phyloP scores from a whole-genome alignment of 2,329 filamentous ascomycete genomes.

The Aureobasidium sp. region DNA sequence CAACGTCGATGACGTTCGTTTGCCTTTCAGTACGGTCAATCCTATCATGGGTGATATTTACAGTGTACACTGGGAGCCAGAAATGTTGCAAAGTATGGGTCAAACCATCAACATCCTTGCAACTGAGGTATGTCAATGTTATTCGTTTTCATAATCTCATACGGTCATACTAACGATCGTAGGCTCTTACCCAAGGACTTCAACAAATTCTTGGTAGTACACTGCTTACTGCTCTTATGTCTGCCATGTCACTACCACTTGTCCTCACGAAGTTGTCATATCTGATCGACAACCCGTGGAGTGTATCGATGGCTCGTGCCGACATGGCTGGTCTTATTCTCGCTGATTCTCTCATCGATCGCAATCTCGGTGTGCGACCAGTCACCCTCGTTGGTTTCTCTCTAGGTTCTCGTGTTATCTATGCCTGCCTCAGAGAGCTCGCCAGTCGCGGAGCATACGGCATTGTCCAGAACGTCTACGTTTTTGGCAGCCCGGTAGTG shows the following conservation, averaged over 20 bases:
- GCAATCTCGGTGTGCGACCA: conserved; percentile 82
- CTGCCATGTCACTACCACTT: conserved; percentile 83
- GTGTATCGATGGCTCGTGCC: conserved; percentile 86
- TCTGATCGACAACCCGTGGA: conserved; percentile 97
- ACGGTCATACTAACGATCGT: conserved; percentile 21
- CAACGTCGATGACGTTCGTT: conserved; percentile 88
- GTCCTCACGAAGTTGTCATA: conserved; percentile 91
- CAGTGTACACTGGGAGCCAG: conserved; percentile 93
- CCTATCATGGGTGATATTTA: conserved; percentile 98
- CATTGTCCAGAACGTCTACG: conserved; percentile 86
- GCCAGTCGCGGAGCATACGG: conserved; percentile 76
- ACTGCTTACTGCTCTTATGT: conserved; percentile 81
- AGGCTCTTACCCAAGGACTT: conserved; percentile 91
- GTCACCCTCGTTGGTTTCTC: conserved; percentile 94
- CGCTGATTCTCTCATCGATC: conserved; percentile 85
- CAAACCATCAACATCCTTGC: conserved; percentile 97
- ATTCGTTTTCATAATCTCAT: conserved; percentile 5
- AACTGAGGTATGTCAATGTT: conserved; percentile 62
- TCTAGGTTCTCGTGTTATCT: conserved; percentile 84
- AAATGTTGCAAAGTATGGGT: conserved; percentile 96
- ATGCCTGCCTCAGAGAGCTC: conserved; percentile 81
- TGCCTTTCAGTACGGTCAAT: conserved; percentile 94
- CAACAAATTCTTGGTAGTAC: conserved; percentile 92
- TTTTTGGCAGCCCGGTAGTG: conserved; percentile 88
- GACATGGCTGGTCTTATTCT: conserved; percentile 83